phyloP scores from a whole-genome alignment of 2,329 filamentous ascomycete genomes.

The Daldinia sp. region DNA sequence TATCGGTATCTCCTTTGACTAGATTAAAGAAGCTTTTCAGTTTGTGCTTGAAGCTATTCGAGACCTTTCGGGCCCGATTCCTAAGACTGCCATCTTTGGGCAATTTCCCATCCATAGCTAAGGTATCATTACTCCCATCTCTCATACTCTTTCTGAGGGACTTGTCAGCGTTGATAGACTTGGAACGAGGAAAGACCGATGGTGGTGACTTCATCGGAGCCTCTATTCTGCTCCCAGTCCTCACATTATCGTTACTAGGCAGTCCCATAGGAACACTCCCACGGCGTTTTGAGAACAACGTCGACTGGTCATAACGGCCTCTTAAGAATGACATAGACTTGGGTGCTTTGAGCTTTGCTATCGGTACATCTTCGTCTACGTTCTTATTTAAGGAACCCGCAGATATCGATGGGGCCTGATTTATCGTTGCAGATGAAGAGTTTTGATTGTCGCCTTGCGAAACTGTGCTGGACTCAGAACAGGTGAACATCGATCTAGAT shows the following conservation, averaged over 20 bases:
- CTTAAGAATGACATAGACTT: conserved; percentile 65
- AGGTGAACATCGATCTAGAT: conserved; percentile 63
- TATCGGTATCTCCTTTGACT: conserved; percentile 48
- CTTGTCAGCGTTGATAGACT: conserved; percentile 46
- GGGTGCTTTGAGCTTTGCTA: conserved; percentile 52
- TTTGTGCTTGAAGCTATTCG: conserved; percentile 67
- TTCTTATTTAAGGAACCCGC: background rate
- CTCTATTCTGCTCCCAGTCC: conserved; percentile 9
- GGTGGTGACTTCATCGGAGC: conserved; percentile 49
- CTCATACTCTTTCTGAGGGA: conserved; percentile 57
- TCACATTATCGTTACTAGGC: conserved; percentile 6
- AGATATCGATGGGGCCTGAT: conserved; percentile 19
- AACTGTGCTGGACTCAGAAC: conserved; percentile 38
- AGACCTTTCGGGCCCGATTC: conserved; percentile 67
- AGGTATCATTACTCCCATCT: conserved; percentile 56
- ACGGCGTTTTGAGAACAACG: conserved; percentile 32
- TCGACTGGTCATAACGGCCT: conserved; percentile 43
- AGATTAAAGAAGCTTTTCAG: conserved; percentile 66
- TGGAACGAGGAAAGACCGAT: conserved; percentile 56
- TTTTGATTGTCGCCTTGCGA: conserved; percentile 9
- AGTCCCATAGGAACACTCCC: conserved; percentile 14
- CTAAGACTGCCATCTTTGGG: conserved; percentile 52
- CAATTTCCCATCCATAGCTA: conserved; percentile 36
- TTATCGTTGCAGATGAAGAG: conserved; percentile 18
- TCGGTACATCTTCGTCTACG: conserved; percentile 44